Conservation (phyloP, 129 eudicot genomes). For the Logfia minima region DNA sequence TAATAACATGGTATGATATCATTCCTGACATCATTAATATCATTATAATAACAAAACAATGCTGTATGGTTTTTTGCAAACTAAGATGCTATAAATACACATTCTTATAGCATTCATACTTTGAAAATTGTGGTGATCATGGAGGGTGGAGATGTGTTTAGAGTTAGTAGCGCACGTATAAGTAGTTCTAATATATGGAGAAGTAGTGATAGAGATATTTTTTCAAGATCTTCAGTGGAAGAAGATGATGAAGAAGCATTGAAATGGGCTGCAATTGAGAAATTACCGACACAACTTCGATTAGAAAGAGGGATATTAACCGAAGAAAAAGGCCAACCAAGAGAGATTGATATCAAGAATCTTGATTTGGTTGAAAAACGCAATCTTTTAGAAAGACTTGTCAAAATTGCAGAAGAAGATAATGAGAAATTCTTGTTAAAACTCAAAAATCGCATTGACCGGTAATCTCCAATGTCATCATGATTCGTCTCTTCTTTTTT, state of each 20-base stretch:
- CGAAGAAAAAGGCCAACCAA: slow-evolving; percentile 46
- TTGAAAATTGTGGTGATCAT: slow-evolving; percentile 30
- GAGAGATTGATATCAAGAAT: slow-evolving; percentile 65
- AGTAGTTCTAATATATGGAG: slow-evolving; percentile 70
- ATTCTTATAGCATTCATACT: slow-evolving; percentile 21
- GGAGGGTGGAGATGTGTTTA: slow-evolving; percentile 57
- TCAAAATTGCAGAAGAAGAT: slow-evolving; percentile 77
- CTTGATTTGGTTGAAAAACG: slow-evolving; percentile 63
- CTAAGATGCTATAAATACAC: slow-evolving; percentile 34
- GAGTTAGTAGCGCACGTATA: slow-evolving; percentile 56
- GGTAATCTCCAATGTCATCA: slow-evolving; percentile 42
- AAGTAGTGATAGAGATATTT: slow-evolving; percentile 55
- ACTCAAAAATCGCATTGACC: slow-evolving; percentile 67
- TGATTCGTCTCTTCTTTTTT: neutral
- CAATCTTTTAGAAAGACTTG: slow-evolving; percentile 68
- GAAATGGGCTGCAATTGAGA: slow-evolving; percentile 92
- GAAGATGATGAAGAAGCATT: slow-evolving; percentile 88
- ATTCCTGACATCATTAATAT: slow-evolving; percentile 34
- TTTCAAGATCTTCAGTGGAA: slow-evolving; percentile 58
- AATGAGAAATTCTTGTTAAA: slow-evolving; percentile 79
- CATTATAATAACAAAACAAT: slow-evolving; percentile 30
- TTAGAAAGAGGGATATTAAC: slow-evolving; percentile 60
- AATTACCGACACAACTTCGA: slow-evolving; percentile 73
- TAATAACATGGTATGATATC: slow-evolving; percentile 40
- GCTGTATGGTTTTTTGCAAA: neutral